Evolutionary conservation across 305 asterid species (phyloP).

Genomic region (Andrographis paniculata): DNA sequence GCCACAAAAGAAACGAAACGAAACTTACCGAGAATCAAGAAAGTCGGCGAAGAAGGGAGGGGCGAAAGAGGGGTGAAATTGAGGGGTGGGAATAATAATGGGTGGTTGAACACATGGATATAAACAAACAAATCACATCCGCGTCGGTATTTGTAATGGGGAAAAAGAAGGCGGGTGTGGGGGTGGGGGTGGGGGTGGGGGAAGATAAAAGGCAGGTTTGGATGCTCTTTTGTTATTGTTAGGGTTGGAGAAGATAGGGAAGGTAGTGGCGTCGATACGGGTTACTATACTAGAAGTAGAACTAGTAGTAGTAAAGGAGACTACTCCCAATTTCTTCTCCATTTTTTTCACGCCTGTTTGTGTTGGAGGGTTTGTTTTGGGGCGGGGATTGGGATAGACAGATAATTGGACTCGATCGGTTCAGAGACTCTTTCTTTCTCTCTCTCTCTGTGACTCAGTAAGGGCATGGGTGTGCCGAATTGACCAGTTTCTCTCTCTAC

Average conservation of each 20-base stretch:
- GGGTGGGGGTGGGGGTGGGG: constrained; percentile 23
- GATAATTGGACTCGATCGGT: constrained; percentile 32
- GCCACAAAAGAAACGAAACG: constrained; percentile 7
- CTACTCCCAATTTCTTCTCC: constrained; percentile 81
- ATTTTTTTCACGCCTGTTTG: constrained; percentile 53
- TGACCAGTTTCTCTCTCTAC: constrained; percentile 35
- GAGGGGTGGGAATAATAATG: constrained; percentile 14
- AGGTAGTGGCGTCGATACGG: constrained; percentile 23
- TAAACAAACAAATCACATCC: no score
- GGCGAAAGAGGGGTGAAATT: constrained; percentile 17
- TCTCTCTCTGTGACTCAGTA: constrained; percentile 16
- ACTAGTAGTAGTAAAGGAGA: constrained; percentile 44
- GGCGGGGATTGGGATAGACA: constrained; percentile 11
- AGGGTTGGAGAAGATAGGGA: constrained; percentile 45
- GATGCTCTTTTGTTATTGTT: constrained; percentile 26
- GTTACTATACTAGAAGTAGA: constrained; percentile 33
- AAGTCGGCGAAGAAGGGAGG: constrained; percentile 10
- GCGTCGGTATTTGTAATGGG: constrained; percentile 12
- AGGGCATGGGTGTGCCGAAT: constrained; percentile 31
- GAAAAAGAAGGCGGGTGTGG: constrained; percentile 25
- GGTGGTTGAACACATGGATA: constrained; percentile 10
- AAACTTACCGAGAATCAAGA: constrained; percentile 20
- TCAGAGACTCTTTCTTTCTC: neutral
- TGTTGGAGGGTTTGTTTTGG: constrained; percentile 32
- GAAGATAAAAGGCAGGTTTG: constrained; percentile 31